These are phyloP conservation scores for Leptosphaerulina australis DNA, from an alignment of 2,329 filamentous ascomycete genomes.

Conservation along the genomic window DNA sequence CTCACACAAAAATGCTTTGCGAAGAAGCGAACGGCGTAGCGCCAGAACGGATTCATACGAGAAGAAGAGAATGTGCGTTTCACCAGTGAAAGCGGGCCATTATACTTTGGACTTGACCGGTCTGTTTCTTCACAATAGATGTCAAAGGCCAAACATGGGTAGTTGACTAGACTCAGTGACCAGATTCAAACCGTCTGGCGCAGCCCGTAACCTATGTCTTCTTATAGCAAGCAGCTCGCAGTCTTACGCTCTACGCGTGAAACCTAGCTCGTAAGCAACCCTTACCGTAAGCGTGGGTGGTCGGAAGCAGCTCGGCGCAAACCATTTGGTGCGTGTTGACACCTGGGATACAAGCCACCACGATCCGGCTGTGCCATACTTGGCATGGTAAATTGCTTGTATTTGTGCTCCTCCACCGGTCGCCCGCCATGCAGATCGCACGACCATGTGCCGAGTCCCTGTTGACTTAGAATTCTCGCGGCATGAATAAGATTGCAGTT, in stretches of 20 bases:
- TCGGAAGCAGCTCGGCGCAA: slow-evolving; percentile 1
- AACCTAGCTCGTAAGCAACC: background rate
- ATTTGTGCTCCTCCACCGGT: slow-evolving; percentile 23
- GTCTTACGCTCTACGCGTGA: background rate
- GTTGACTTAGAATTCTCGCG: background rate
- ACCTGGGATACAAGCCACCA: slow-evolving; percentile 28
- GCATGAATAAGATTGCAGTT: slow-evolving; percentile 8
- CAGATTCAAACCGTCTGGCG: slow-evolving; percentile 16
- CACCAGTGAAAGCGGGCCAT: slow-evolving; percentile 29
- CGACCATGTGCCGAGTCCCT: slow-evolving; percentile 1
- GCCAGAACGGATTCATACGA: slow-evolving; percentile 20
- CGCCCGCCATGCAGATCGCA: slow-evolving; percentile 3
- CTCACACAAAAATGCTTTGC: slow-evolving; percentile 28
- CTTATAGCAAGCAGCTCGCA: background rate
- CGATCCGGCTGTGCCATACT: slow-evolving; percentile 21
- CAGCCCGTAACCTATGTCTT: slow-evolving; percentile 8
- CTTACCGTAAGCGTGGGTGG: background rate
- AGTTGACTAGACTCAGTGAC: slow-evolving; percentile 16
- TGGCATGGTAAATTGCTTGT: slow-evolving; percentile 28
- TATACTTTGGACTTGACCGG: slow-evolving; percentile 22
- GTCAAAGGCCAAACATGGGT: slow-evolving; percentile 8
- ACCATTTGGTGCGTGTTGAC: slow-evolving; percentile 15
- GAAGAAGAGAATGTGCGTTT: slow-evolving; percentile 20
- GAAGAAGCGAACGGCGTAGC: slow-evolving; percentile 27
- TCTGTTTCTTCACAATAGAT: slow-evolving; percentile 8